A percentile compares a stretch with the other conserved stretches of the same genome.
phyloP scores from a whole-genome alignment of 2,329 filamentous ascomycete genomes.

The Penicillium sp. region DNA sequence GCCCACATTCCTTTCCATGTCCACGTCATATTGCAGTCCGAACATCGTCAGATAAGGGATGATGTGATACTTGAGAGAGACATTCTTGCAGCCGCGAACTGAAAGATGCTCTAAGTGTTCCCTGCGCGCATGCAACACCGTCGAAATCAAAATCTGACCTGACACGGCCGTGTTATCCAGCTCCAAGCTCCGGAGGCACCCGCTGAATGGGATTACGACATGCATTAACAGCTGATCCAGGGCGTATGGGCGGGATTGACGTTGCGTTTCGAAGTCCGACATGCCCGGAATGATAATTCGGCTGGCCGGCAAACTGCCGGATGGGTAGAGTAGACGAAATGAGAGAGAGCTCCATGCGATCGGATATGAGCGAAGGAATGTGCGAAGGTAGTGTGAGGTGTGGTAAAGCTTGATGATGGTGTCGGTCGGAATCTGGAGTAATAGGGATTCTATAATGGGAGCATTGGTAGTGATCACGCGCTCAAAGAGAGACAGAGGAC shows the following conservation, averaged over 20 bases:
- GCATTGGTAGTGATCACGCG: conserved; percentile 56
- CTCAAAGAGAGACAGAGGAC: conserved; percentile 52
- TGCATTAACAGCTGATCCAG: conserved; percentile 59
- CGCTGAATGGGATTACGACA: conserved; percentile 58
- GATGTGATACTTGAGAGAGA: conserved; percentile 65
- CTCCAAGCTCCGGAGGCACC: conserved; percentile 57
- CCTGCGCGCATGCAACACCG: conserved; percentile 55
- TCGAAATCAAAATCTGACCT: conserved; percentile 57
- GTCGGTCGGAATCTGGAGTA: conserved; percentile 58
- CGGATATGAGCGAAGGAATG: conserved; percentile 57
- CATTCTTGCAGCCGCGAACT: conserved; percentile 64
- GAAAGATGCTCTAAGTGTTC: conserved; percentile 60
- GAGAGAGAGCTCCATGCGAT: conserved; percentile 62
- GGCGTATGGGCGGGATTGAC: conserved; percentile 58
- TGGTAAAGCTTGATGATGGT: conserved; percentile 60
- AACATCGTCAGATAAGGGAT: conserved; percentile 58
- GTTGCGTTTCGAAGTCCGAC: conserved; percentile 35
- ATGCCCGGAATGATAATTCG: conserved; percentile 36
- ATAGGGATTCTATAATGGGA: conserved; percentile 59
- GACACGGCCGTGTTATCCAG: conserved; percentile 63
- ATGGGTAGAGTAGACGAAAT: conserved; percentile 53
- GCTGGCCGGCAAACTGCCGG: conserved; percentile 32
- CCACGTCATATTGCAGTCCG: conserved; percentile 45
- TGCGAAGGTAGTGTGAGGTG: conserved; percentile 56
- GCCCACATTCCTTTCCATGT: conserved; percentile 43